Evolutionary conservation across 1,284 basidiomycete genomes (phyloP).

Genomic region (Tylopilus sp.): DNA sequence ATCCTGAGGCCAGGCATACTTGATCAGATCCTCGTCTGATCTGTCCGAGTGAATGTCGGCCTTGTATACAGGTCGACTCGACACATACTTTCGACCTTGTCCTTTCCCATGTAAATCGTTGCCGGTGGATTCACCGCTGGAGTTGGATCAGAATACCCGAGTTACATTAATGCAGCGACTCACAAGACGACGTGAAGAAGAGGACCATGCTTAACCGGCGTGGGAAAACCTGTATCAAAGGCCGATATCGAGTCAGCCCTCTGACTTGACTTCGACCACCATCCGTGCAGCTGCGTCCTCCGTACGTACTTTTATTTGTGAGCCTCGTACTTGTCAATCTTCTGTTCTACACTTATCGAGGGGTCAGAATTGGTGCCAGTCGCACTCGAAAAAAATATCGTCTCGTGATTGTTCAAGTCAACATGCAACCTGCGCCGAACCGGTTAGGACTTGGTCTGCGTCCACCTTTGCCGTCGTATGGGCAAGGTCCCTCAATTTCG

Average conservation of each 20-base stretch:
- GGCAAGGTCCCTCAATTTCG: constrained; percentile 83
- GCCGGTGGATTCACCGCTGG: constrained; percentile 61
- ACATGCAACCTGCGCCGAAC: constrained; percentile 67
- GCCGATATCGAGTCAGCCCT: neutral
- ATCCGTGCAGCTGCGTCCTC: neutral
- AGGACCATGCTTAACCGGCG: constrained; percentile 51
- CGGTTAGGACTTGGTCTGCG: constrained; percentile 81
- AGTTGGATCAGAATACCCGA: neutral
- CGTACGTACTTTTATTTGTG: constrained; percentile 3
- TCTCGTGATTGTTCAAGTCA: constrained; percentile 6
- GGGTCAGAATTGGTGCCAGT: neutral
- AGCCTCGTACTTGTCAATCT: neutral
- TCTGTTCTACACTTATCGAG: neutral
- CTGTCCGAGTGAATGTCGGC: constrained; percentile 18
- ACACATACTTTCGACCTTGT: constrained; percentile 90
- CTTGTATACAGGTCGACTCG: constrained; percentile 1
- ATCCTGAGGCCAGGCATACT: constrained; percentile 83
- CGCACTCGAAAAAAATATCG: constrained; percentile 1
- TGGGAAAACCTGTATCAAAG: constrained; percentile 8
- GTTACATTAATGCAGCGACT: constrained; percentile 2
- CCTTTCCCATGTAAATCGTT: constrained; percentile 90
- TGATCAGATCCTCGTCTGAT: constrained; percentile 90
- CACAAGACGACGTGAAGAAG: constrained; percentile 66
- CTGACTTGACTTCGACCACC: constrained; percentile 8
- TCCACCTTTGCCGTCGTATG: constrained; percentile 77